These are phyloP conservation scores for Pterocarpus macrocarpus DNA, from an alignment of 306 rosid species.

Conservation along the genomic window DNA sequence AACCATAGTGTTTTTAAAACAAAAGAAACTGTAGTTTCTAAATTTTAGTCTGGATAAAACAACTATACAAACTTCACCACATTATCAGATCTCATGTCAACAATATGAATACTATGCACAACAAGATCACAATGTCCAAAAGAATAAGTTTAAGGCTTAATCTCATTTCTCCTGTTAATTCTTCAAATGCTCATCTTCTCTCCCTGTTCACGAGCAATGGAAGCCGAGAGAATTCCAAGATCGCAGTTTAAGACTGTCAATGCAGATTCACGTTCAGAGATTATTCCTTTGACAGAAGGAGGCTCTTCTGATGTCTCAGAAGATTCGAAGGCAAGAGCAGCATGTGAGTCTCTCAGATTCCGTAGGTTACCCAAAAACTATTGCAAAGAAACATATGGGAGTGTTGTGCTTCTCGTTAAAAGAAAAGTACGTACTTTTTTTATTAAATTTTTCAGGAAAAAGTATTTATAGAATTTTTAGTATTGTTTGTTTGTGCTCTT, in stretches of 20 bases:
- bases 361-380: conserved; percentile 90
- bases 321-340: conserved; percentile 88
- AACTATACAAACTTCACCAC: conserved; percentile 27
- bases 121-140: conserved; percentile 19
- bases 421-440: too few species aligned
- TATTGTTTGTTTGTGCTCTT: too few species aligned
- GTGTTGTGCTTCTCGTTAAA: too few species aligned
- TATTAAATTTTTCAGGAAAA: too few species aligned
- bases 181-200: conserved; percentile 60
- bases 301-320: conserved; percentile 88
- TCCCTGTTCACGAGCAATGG: conserved; percentile 89
- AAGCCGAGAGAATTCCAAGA: conserved; percentile 94
- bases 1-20: not conserved
- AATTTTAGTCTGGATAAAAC: not conserved
- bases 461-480: too few species aligned
- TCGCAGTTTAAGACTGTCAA: conserved; percentile 86
- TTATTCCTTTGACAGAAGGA: conserved; percentile 85
- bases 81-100: conserved; percentile 22
- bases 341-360: conserved; percentile 92
- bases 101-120: conserved; percentile 43
- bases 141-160: conserved; percentile 26
- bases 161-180: conserved; percentile 35
- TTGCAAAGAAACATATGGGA: conserved; percentile 30
- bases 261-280: conserved; percentile 92
- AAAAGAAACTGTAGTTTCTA: not conserved